These are phyloP conservation scores for Alternaria burnsii DNA, from an alignment of 2,329 filamentous ascomycete genomes.

Conservation along the genomic window DNA sequence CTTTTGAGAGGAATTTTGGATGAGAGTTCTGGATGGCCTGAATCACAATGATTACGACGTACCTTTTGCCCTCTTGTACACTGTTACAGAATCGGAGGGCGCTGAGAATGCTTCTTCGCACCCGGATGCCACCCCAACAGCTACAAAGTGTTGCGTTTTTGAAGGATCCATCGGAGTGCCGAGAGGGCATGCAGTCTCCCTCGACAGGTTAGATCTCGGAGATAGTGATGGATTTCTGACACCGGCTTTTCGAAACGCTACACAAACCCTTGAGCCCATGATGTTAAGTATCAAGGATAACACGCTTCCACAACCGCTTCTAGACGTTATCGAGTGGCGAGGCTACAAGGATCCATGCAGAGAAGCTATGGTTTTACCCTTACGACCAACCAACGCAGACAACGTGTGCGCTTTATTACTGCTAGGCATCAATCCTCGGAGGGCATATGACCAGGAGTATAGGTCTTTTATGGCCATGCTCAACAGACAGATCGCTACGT, in stretches of 20 bases:
- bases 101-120: slow-evolving; percentile 32
- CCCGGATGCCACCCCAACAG: slow-evolving; percentile 35
- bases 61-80: slow-evolving; percentile 46
- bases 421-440: slow-evolving; percentile 44
- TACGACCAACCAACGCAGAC: slow-evolving; percentile 41
- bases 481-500: slow-evolving; percentile 45
- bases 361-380: slow-evolving; percentile 46
- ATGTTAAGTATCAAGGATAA: slow-evolving; percentile 38
- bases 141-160: slow-evolving; percentile 39
- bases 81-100: slow-evolving; percentile 40
- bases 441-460: slow-evolving; percentile 47
- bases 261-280: slow-evolving; percentile 42
- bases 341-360: slow-evolving; percentile 45
- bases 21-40: slow-evolving; percentile 59
- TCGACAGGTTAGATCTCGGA: slow-evolving; percentile 38
- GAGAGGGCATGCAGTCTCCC: slow-evolving; percentile 39
- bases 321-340: slow-evolving; percentile 44
- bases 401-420: slow-evolving; percentile 45
- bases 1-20: slow-evolving; percentile 54
- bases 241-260: slow-evolving; percentile 46
- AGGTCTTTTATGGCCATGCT: slow-evolving; percentile 41
- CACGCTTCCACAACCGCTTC: slow-evolving; percentile 35
- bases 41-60: slow-evolving; percentile 50
- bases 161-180: slow-evolving; percentile 47
- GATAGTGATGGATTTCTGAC: slow-evolving; percentile 42